These are phyloP conservation scores for Buxus sempervirens DNA, from an alignment of 164 flowering plant genomes.

Conservation along the genomic window DNA sequence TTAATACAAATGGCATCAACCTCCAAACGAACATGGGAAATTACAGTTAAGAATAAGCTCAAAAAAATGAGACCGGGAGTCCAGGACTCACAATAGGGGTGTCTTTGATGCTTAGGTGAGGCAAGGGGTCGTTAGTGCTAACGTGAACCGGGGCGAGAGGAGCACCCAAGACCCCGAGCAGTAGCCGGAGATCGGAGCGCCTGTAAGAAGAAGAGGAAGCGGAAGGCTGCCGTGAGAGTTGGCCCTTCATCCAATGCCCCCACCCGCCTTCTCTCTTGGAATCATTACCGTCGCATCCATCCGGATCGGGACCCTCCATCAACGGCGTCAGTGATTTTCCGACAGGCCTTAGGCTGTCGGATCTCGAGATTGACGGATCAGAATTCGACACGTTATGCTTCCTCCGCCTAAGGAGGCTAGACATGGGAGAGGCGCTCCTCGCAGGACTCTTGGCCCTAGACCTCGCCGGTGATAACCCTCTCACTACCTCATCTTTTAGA, in stretches of 20 bases:
- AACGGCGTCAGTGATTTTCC: constrained; percentile 72
- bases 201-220: constrained; percentile 37
- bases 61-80: neutral
- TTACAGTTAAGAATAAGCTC: neutral
- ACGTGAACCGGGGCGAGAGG: constrained; percentile 65
- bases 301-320: constrained; percentile 86
- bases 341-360: constrained; percentile 68
- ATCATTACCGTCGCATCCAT: constrained; percentile 38
- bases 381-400: constrained; percentile 35
- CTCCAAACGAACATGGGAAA: too few relatives aligned
- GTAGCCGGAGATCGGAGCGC: constrained; percentile 22
- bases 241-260: constrained; percentile 86
- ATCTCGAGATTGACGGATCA: constrained; percentile 57
- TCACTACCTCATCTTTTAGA: constrained; percentile 67
- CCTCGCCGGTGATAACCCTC: constrained; percentile 82
- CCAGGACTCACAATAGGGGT: constrained; percentile 52
- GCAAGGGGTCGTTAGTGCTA: constrained; percentile 43
- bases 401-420: constrained; percentile 47
- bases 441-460: constrained; percentile 56
- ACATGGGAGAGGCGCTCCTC: constrained; percentile 56
- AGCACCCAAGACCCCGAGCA: constrained; percentile 65
- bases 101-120: constrained; percentile 61
- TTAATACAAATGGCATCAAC: too few relatives aligned
- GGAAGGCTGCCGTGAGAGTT: constrained; percentile 57
- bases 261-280: constrained; percentile 52